These are phyloP conservation scores for Phlyctochytrium planicorne DNA, from an alignment of 192 early-diverging fungal genomes.

Conservation along the genomic window DNA sequence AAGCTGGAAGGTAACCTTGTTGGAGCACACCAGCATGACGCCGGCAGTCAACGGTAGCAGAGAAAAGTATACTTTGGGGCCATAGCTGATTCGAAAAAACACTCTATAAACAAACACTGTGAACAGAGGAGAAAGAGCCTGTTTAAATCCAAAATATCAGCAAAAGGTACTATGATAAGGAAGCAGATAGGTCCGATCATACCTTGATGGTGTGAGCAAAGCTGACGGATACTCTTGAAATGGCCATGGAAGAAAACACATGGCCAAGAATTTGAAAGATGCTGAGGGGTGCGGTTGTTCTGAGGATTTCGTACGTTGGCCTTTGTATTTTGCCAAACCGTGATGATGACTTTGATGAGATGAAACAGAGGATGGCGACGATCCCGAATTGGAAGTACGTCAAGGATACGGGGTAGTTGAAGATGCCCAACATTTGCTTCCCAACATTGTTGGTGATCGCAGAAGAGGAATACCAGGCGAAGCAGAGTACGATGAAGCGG, in stretches of 20 bases:
- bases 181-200: conserved; percentile 9
- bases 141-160: neutral
- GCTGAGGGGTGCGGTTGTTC: conserved; percentile 67
- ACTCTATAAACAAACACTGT: conserved; percentile 77
- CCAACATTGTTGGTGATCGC: conserved; percentile 82
- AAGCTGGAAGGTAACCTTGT: conserved; percentile 64
- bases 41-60: conserved; percentile 80
- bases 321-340: conserved; percentile 53
- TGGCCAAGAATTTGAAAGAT: conserved; percentile 84
- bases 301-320: conserved; percentile 54
- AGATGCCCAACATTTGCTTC: conserved; percentile 76
- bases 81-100: conserved; percentile 66
- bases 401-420: conserved; percentile 78
- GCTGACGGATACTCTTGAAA: conserved; percentile 74
- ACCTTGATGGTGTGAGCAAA: conserved; percentile 92
- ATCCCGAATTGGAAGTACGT: conserved; percentile 83
- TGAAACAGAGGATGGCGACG: conserved; percentile 47
- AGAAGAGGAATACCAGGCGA: conserved; percentile 80
- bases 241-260: conserved; percentile 75
- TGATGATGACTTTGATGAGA: conserved; percentile 24
- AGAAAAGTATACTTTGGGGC: conserved; percentile 70
- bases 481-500: conserved; percentile 61
- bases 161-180: neutral
- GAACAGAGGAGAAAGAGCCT: conserved; percentile 83
- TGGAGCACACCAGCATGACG: conserved; percentile 85